phyloP scores from a whole-genome alignment of 78 protist species.

The Polysphondylium violaceum region DNA sequence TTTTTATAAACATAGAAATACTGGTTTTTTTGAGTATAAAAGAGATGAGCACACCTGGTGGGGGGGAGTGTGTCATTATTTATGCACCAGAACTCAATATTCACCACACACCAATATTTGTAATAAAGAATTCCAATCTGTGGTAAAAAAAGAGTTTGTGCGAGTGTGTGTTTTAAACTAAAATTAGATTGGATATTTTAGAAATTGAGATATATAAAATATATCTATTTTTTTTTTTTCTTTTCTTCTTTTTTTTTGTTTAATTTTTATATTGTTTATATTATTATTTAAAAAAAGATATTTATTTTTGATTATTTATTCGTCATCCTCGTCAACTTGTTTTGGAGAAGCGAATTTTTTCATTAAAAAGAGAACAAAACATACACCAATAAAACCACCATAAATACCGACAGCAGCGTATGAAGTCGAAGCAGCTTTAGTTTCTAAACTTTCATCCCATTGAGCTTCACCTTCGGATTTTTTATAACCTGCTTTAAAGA shows the following conservation, averaged over 20 bases:
- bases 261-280: background rate
- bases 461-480: slow-evolving; percentile 50
- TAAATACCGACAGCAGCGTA: slow-evolving; percentile 42
- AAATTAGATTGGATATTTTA: background rate
- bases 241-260: background rate
- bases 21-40: too few species aligned
- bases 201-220: background rate
- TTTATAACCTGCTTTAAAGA: slow-evolving; percentile 12
- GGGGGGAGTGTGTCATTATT: too few species aligned
- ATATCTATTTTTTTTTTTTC: background rate
- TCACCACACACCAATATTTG: too few species aligned
- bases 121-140: too few species aligned
- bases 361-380: slow-evolving; percentile 28
- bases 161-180: too few species aligned
- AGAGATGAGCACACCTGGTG: too few species aligned
- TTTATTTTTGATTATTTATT: slow-evolving; percentile 7
- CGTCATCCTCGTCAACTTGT: slow-evolving; percentile 14
- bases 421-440: background rate
- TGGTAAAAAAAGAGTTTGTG: too few species aligned
- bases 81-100: too few species aligned
- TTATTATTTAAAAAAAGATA: background rate
- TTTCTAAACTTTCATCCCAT: background rate
- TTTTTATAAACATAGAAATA: too few species aligned
- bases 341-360: slow-evolving; percentile 54
- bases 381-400: slow-evolving; percentile 49